Base-by-base conservation (phyloP, 2,329 filamentous ascomycete genomes). In the Aureobasidium namibiae region DNA sequence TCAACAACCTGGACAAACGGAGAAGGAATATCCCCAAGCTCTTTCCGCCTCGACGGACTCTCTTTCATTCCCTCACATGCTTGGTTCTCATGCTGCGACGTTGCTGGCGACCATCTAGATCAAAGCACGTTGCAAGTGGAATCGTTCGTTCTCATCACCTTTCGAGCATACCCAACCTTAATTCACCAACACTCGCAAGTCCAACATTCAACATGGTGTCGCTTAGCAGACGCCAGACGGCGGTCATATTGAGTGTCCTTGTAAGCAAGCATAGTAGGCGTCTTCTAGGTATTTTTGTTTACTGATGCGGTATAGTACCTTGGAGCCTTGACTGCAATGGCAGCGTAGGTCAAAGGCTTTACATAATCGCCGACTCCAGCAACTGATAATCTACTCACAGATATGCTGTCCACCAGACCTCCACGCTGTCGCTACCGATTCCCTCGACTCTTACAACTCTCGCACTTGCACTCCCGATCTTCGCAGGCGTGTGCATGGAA, bases 401-500 rank as follows among this genome's bases (percentile, higher is more conserved):
- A 56, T 73, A 69, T 65, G 69, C 69, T 29, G 63, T 70, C 11
- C 67, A 70, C 62, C 63, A 61, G 34, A 63, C 61, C 61, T 66
- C 68, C 60, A 26, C 62, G 44, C 70, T 73, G 67, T 73, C 73
- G 6, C 68, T 78, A 2, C 76, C 76, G 23, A 74, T 78, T 45
- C 69, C 75, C 11, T 67, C 72, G 61, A 64, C 69, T 33, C 70
- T 77, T 61, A 67, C 69, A 31, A 73, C 72, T 57, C 70, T 78
- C 45, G 69, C 72, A 8, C 69, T 76, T 21, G 71, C 72, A 16
- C 71, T 78, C 1, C 75, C 76, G 5, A 63, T 75, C 23, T 64
- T 78, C 10, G 69, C 73, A 14, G 76, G 76, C 44, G 66, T 78
- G 18, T 68, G 74, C 4, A 70, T 78, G 52, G 71, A 75, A 64